Evolutionary conservation across 2,329 filamentous ascomycete species (phyloP), one percentile per base, ranked within the genome.

Genomic region (Neoascochyta sp.): DNA sequence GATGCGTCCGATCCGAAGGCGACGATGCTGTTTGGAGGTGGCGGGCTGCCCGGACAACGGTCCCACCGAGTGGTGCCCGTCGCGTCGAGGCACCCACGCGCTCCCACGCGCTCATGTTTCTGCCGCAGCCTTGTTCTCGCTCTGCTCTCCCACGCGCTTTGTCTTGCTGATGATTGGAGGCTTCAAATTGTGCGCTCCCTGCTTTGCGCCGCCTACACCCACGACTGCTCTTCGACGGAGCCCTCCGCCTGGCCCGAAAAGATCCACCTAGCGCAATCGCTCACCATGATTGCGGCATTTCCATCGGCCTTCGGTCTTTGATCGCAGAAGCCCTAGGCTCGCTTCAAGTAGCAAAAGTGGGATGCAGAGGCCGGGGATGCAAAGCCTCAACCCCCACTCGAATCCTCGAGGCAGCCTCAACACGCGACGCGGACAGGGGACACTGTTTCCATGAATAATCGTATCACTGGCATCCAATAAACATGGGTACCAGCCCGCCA

Each of bases 401-500:
- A 38, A 32, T 39, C 34, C 24, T 33, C 32, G 38, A 50, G 36
- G 40, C 35, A 47, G 25, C 38, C 33, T 34, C 34, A 24, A 29
- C 31, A 21, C 32, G 27, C 36, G 39, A 41, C 43, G 43, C 31
- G 26, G 41, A 36, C 44, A 39, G 27, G 36, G 40, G 29, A 13
- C 8, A 33, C 36, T 50, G 48, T 47, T 31, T 27, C 41, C 40
- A 48, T 38, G 50, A 45, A 50, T 56, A 60, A 60, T 58, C 40
- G 54, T 55, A 57, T 52, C 45, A 55, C 53, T 20, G 34, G 21
- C 32, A 24, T 21, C 41, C 43, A 47, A 40, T 45, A 18, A 36
- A 18, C 16, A 23, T 34, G n/a, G n/a, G n/a, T n/a, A n/a, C n/a
- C n/a, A n/a, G 19, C 7, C 19, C 19, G 7, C 19, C 19, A 21